Base-by-base conservation (phyloP, 2,329 filamentous ascomycete genomes). In the Tolypocladium inflatum region DNA sequence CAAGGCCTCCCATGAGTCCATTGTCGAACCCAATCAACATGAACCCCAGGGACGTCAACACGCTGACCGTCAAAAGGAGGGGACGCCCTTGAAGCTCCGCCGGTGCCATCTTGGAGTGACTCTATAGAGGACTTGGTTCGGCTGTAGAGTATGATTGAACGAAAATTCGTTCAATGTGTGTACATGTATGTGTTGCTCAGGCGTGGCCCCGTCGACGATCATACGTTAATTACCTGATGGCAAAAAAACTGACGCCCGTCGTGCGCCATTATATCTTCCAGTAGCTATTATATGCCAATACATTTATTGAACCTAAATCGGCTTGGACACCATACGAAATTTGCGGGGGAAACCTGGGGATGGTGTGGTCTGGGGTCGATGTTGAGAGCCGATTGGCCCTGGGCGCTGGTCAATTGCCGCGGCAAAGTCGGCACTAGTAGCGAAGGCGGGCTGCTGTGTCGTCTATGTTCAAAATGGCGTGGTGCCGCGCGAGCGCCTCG, bases 1-100 rank as follows among this genome's bases (percentile, higher is more conserved):
- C 67, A 8, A 68, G 65, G 35, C 74, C 74, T 59, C 73, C 74
- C 73, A 76, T 74, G 3, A 77, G 64, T 4, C 75, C 76, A 68
- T 78, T 78, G 59, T 77, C 76, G 59, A 71, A 78, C 23, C 77
- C 77, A 48, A 80, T 78, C 41, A 79, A 69, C 63, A 79, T 70
- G 59, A 80, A 80, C 0, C 77, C 75, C 43, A 79, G 60, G 37
- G 74, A 78, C 0, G 76, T 77, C 61, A 79, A 63, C 9, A 71
- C 64, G 26, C 74, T 77, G 58, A 79, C 75, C 21, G 74, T 70
- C 26, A 71, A 62, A 26, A 79, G 67, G 26, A 80, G 71, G 17
- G 68, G 63, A 39, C 69, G 71, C 41, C 75, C 75, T 37, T 39
- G 19, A 15, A 60, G 52, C 19, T 35, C 58, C 30, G 23, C 37